Conservation (phyloP, 805 yeast genomes). For the Priceomyces haplophilus region DNA sequence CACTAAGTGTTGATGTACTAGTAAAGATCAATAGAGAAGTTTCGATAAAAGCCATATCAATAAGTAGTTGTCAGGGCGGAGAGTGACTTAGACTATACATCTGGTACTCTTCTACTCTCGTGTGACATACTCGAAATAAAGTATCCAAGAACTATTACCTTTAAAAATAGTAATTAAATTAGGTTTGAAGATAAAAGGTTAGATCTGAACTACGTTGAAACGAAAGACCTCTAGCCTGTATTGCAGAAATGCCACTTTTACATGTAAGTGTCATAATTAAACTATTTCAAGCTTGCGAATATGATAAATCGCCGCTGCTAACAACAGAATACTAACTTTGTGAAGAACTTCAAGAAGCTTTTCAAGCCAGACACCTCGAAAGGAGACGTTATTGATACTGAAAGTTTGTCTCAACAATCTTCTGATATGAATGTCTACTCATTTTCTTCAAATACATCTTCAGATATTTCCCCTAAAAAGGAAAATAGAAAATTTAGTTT, state of each 20-base stretch:
- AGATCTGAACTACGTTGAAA: background rate
- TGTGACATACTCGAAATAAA: no score
- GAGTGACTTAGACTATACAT: no score
- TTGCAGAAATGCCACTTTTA: slow-evolving; percentile 1
- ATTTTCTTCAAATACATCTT: background rate
- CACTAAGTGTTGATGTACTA: background rate
- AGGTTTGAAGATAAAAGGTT: background rate
- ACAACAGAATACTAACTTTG: background rate
- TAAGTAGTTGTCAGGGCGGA: no score
- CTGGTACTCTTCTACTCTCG: no score
- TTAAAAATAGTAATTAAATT: no score
- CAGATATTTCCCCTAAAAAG: slow-evolving; percentile 1
- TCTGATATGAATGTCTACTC: background rate
- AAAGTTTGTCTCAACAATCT: slow-evolving; percentile 2
- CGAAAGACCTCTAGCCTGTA: background rate
- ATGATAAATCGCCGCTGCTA: background rate
- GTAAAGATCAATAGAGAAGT: background rate
- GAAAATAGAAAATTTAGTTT: slow-evolving; percentile 3
- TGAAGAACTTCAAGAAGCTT: slow-evolving; percentile 1
- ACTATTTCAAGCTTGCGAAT: background rate
- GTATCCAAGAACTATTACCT: no score
- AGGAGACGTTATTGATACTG: background rate
- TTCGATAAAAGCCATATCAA: no score
- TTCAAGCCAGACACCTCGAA: background rate
- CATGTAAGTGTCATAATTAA: background rate